Percentiles rank a stretch among this genome's conserved stretches.
These are phyloP conservation scores for Tilletia horrida DNA, from an alignment of 1,284 basidiomycete genomes.

Conservation along the genomic window DNA sequence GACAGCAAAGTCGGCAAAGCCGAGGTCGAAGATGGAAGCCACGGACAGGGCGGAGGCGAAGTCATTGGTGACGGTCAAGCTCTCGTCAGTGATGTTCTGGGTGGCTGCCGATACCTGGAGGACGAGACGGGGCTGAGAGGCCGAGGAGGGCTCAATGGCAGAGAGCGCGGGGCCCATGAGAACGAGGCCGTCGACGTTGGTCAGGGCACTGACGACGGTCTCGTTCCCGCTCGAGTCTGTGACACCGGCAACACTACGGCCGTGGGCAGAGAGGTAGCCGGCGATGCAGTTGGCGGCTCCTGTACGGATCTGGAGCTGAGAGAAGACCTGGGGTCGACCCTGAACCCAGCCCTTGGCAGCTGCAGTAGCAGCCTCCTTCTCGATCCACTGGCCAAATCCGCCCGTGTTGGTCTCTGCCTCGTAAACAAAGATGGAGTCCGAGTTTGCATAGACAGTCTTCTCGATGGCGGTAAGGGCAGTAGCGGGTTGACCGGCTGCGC, in stretches of 20 bases:
- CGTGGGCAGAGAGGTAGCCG: constrained; percentile 43
- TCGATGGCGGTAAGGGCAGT: constrained; percentile 48
- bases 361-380: constrained; percentile 38
- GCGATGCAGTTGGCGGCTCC: constrained; percentile 62
- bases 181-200: constrained; percentile 48
- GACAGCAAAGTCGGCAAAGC: constrained; percentile 36
- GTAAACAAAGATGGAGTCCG: constrained; percentile 52
- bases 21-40: constrained; percentile 31
- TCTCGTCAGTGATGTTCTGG: constrained; percentile 33
- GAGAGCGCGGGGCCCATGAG: constrained; percentile 52
- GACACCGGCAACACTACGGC: constrained; percentile 29
- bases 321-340: constrained; percentile 43
- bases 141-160: constrained; percentile 25
- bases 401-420: constrained; percentile 47
- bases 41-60: constrained; percentile 49
- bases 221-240: constrained; percentile 26
- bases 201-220: constrained; percentile 47
- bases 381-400: constrained; percentile 47
- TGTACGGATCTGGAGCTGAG: constrained; percentile 56
- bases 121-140: constrained; percentile 43
- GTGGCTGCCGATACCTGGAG: constrained; percentile 51
- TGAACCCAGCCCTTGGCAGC: constrained; percentile 31
- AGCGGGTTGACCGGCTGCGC: constrained; percentile 17
- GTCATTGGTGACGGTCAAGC: constrained; percentile 47
- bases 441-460: constrained; percentile 45